phyloP scores from a whole-genome alignment of 23 red algal genomes.

The Gracilaria gracilis region DNA sequence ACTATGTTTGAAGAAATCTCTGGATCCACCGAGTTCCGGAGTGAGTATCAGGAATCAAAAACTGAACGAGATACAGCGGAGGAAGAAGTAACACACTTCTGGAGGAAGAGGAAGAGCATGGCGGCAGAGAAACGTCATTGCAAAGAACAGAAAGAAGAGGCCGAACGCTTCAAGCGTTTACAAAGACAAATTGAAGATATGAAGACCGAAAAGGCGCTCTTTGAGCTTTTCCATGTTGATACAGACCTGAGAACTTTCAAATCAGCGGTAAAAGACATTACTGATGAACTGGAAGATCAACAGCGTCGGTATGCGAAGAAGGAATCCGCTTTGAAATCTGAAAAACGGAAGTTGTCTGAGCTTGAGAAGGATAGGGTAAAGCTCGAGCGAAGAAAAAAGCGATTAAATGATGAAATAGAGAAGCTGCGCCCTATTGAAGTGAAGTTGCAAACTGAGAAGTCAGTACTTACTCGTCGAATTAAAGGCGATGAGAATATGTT shows the following conservation, averaged over 20 bases:
- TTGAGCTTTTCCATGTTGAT: constrained; percentile 87
- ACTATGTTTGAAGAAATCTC: constrained; percentile 94
- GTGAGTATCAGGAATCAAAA: constrained; percentile 70
- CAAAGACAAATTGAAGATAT: constrained; percentile 72
- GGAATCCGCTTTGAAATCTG: constrained; percentile 55
- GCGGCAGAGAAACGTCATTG: constrained; percentile 86
- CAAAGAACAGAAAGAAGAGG: constrained; percentile 90
- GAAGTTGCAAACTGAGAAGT: constrained; percentile 57
- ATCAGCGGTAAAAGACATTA: constrained; percentile 48
- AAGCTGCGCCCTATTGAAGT: constrained; percentile 63
- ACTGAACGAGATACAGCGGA: constrained; percentile 71
- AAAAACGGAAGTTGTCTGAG: constrained; percentile 48
- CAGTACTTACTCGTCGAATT: constrained; percentile 59
- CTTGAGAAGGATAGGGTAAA: constrained; percentile 59
- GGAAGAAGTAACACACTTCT: constrained; percentile 75
- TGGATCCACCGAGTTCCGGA: constrained; percentile 70
- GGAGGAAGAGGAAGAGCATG: constrained; percentile 86
- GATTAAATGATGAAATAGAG: constrained; percentile 71
- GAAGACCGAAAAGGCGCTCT: constrained; percentile 75
- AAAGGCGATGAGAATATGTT: constrained; percentile 70
- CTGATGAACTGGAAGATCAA: constrained; percentile 57
- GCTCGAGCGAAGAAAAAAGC: constrained; percentile 52
- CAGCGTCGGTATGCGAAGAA: constrained; percentile 60
- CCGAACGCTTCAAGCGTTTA: constrained; percentile 74
- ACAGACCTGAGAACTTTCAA: constrained; percentile 47